These are phyloP conservation scores for Nemania sp. DNA, from an alignment of 2,329 filamentous ascomycete genomes.

Conservation along the genomic window DNA sequence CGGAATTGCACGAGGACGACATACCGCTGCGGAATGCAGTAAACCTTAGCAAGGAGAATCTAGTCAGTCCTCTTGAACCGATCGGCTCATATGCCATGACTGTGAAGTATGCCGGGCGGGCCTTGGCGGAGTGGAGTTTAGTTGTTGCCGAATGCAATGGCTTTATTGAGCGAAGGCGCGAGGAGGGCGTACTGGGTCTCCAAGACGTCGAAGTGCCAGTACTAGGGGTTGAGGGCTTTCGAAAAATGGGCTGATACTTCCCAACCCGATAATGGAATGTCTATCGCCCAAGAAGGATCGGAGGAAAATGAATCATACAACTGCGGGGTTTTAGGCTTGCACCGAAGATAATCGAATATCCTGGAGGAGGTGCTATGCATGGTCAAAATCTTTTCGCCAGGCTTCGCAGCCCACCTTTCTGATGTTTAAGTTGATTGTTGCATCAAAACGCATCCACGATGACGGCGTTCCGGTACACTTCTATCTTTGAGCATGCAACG, in stretches of 20 bases:
- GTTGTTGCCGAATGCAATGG: constrained; percentile 79
- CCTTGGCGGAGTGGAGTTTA: constrained; percentile 77
- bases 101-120: constrained; percentile 68
- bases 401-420: not conserved
- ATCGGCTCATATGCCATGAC: constrained; percentile 49
- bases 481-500: constrained; percentile 7
- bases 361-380: too few species aligned
- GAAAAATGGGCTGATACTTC: constrained; percentile 37
- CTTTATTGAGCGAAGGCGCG: constrained; percentile 75
- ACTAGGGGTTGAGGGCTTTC: constrained; percentile 66
- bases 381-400: not conserved
- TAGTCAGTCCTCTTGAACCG: constrained; percentile 52
- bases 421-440: not conserved
- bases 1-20: constrained; percentile 31
- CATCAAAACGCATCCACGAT: not conserved
- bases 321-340: not conserved
- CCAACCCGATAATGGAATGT: not conserved
- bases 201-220: constrained; percentile 70
- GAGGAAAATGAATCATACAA: not conserved
- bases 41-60: constrained; percentile 37
- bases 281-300: not conserved
- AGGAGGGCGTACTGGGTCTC: constrained; percentile 70
- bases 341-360: not conserved
- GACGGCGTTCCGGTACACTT: constrained; percentile 13
- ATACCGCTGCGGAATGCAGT: constrained; percentile 22